Evolutionary conservation across 2,329 filamentous ascomycete species (phyloP).

Genomic region (Trichoderma sp.): DNA sequence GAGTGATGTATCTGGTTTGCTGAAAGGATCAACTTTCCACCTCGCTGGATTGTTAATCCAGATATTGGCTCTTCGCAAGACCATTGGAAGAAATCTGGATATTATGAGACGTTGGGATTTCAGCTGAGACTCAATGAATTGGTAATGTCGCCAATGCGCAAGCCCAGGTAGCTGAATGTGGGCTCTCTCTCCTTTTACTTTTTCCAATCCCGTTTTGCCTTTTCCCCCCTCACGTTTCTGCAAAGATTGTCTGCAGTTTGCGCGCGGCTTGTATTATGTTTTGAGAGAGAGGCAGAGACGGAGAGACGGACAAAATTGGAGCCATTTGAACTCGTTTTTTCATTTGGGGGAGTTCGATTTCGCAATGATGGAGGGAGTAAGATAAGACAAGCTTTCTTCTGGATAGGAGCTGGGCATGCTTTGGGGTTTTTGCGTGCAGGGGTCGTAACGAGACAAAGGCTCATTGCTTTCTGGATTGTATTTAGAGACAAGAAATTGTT

Average conservation of each 20-base stretch:
- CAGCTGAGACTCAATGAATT: neutral
- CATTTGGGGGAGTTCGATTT: conserved; percentile 22
- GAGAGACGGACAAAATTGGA: conserved; percentile 8
- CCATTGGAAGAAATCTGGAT: neutral
- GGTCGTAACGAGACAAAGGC: neutral
- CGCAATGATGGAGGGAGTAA: neutral
- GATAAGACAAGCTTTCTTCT: neutral
- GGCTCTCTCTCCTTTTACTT: conserved; percentile 23
- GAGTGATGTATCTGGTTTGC: neutral
- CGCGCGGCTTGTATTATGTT: conserved; percentile 30
- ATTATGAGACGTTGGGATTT: neutral
- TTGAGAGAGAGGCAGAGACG: neutral
- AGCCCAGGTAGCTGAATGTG: conserved; percentile 12
- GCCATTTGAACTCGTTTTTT: conserved; percentile 1
- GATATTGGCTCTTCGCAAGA: neutral
- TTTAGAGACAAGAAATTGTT: conserved; percentile 16
- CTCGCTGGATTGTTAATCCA: neutral
- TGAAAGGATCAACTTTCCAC: neutral
- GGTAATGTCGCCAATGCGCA: conserved; percentile 15
- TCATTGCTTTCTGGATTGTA: conserved; percentile 9
- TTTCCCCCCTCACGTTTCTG: conserved; percentile 21
- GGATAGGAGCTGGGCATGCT: neutral
- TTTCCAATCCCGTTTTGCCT: conserved; percentile 26
- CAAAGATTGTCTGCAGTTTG: conserved; percentile 1
- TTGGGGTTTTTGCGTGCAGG: neutral